Evolutionary conservation across 169 alveolate genomes (phyloP).

Genomic region (Cryptosporidium parvum): DNA sequence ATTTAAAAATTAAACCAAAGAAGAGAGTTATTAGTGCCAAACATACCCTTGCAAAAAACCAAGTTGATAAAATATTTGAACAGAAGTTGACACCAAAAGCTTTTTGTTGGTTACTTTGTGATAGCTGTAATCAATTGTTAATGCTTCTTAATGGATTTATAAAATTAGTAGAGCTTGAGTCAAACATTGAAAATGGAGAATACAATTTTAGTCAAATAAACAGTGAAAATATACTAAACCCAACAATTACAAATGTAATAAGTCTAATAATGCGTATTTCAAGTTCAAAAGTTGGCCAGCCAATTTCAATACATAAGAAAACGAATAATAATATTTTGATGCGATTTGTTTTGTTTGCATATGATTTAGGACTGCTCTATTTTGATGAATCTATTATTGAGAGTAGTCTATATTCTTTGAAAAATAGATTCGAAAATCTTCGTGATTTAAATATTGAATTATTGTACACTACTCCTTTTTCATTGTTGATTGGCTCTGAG

Average conservation of each 20-base stretch:
- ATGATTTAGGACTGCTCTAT: conserved; percentile 55
- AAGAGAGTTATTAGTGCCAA: not conserved
- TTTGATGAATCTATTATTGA: conserved; percentile 11
- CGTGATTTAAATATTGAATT: not conserved
- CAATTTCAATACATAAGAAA: conserved; percentile 12
- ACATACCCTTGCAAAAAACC: not conserved
- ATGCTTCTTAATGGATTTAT: conserved; percentile 55
- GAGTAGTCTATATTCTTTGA: not conserved
- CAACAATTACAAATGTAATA: conserved; percentile 25
- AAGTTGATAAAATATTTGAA: conserved; percentile 64
- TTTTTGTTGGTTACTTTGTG: conserved; percentile 72
- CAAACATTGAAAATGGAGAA: not conserved
- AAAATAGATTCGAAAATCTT: not conserved
- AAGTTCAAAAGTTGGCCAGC: conserved; percentile 68
- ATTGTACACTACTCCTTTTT: conserved; percentile 50
- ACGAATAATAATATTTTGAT: conserved; percentile 7
- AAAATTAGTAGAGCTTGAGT: conserved; percentile 11
- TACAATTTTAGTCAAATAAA: not conserved
- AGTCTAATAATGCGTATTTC: conserved; percentile 49
- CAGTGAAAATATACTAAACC: not conserved
- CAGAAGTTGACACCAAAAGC: conserved; percentile 65
- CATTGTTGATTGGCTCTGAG: conserved; percentile 32
- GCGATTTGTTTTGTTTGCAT: conserved; percentile 56
- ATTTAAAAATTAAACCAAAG: not conserved
- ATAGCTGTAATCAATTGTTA: conserved; percentile 42